Conservation (phyloP, 2,329 filamentous ascomycete species). For the Xylariaceae sp. region DNA sequence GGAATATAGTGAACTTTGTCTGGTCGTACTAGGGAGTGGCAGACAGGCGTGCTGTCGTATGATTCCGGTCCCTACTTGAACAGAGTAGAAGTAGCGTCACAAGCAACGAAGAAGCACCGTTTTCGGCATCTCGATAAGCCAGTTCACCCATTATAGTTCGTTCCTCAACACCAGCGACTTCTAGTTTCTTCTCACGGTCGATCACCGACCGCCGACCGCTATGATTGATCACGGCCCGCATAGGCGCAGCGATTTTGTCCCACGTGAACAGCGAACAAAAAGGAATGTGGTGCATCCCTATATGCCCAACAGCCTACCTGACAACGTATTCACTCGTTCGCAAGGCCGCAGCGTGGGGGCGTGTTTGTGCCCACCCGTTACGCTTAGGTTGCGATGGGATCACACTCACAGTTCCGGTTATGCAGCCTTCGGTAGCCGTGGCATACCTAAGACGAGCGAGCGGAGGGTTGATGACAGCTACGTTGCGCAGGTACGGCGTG, state of each 20-base stretch:
- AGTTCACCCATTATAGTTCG: conserved; percentile 16
- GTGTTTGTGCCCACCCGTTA: too few species aligned
- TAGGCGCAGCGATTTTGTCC: conserved; percentile 14
- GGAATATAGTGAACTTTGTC: too few species aligned
- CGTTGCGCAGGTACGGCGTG: too few species aligned
- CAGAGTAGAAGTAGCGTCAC: too few species aligned
- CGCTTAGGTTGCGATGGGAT: background rate
- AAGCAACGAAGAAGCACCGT: conserved; percentile 2
- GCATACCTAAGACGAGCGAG: background rate
- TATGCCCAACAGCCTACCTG: background rate
- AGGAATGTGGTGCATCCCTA: background rate
- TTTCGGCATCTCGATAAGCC: conserved; percentile 18
- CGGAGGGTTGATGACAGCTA: too few species aligned
- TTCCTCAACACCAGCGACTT: conserved; percentile 9
- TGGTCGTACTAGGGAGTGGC: too few species aligned
- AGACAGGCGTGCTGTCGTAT: too few species aligned
- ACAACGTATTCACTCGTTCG: background rate
- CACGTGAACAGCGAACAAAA: conserved; percentile 12
- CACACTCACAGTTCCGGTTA: background rate
- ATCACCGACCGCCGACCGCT: conserved; percentile 10
- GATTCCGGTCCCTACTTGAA: too few species aligned
- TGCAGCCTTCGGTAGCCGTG: background rate
- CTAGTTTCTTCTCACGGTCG: conserved; percentile 7
- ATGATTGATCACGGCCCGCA: conserved; percentile 4
- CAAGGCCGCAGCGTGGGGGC: background rate